Evolutionary conservation across 495 filamentous ascomycete genomes (phyloP), one percentile per base, ranked within the genome.

Genomic region (Penicillium ochrochloron): DNA sequence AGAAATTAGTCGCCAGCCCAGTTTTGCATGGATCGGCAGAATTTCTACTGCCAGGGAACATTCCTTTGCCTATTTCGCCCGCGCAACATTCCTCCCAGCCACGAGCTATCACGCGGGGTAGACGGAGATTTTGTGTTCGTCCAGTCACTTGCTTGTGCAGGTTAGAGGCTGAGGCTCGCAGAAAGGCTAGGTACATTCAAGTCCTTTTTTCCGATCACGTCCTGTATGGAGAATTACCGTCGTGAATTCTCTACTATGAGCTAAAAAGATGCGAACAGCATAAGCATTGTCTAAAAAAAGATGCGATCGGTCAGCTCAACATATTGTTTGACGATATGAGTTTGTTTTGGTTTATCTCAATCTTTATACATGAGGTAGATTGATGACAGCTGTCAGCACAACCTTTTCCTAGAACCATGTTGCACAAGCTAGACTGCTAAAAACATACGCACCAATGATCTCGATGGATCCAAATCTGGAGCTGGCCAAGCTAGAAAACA

Each of bases 31-130:
- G 48, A 52, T 48, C 44, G 44, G 44, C 44, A 19, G 19, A 2
- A 7, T 3, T 23, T 19, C n/a, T 23, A 9, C 3, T 17, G 5
- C 5, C 11, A 21, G 1, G 6, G 21, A 21, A n/a, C 53, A 56
- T 56, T 56, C 53, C 53, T 11, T 56, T 56, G 25, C 53, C 53
- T 56, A 11, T 56, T 56, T 56, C 53, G 53, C 12, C 33, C 4
- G 5, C 0, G 15, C 21, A 39, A 10, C 53, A 56, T 56, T 56
- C 53, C 53, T n/a, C n/a, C 53, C 53, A 34, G 33, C 31, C 53
- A 35, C 25, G n/a, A 56, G 53, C 33, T 17, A 37, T 11, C 25
- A 52, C 48, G 48, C 25, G 25, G 48, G 23, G 27, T 2, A 31
- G 25, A 31, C 25, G 15, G 25, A 27, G 25, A 15, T 31, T 31